Conservation (phyloP, 2,329 filamentous ascomycete genomes). For the Rhinocladiella similis region DNA sequence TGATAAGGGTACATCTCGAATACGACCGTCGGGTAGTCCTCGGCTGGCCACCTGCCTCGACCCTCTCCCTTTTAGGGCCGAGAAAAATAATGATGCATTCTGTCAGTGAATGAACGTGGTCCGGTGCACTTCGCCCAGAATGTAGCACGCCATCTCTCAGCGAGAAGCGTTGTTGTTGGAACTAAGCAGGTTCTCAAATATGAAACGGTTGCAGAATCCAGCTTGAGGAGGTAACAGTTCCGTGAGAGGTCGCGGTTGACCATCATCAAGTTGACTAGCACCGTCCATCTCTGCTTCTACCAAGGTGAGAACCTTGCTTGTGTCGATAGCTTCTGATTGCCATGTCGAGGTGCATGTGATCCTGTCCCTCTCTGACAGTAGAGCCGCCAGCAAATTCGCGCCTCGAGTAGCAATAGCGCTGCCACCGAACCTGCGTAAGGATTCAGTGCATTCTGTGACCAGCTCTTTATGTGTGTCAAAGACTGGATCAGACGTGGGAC, state of each 20-base stretch:
- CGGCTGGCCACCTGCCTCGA: no score
- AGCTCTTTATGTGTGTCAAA: constrained; percentile 12
- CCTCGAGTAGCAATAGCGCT: constrained; percentile 20
- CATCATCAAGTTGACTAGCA: neutral
- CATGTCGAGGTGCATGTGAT: neutral
- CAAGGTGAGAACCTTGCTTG: constrained; percentile 1
- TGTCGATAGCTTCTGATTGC: constrained; percentile 12
- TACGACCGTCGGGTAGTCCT: no score
- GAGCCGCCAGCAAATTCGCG: constrained; percentile 9
- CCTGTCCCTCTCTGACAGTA: constrained; percentile 7
- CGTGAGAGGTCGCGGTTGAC: constrained; percentile 8
- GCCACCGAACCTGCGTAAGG: constrained; percentile 11
- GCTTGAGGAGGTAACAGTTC: constrained; percentile 26
- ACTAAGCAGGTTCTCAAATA: constrained; percentile 24
- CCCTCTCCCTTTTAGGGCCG: no score
- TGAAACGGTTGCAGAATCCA: constrained; percentile 26
- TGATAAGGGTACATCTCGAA: no score
- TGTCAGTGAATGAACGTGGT: no score
- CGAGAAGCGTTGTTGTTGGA: neutral
- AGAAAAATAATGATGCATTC: no score
- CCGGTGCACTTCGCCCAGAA: no score
- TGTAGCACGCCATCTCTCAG: neutral
- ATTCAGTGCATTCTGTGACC: constrained; percentile 18
- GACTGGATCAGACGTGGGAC: constrained; percentile 21
- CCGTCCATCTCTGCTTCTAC: neutral